Conservation (phyloP, 129 eudicot genomes). For the Flaveria linearis region DNA sequence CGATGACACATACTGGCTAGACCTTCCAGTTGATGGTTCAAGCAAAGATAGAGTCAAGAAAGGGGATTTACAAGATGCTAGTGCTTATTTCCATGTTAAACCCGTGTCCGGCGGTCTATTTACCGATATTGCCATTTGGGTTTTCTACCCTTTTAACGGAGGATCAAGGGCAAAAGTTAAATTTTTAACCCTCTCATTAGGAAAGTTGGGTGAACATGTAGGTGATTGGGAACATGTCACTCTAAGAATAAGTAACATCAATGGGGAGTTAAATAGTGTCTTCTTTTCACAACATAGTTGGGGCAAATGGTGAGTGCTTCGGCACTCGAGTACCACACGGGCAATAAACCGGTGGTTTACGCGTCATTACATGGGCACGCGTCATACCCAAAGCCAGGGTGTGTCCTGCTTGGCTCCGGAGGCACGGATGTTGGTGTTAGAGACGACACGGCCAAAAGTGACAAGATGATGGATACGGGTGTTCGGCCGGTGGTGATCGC, state of each 20-base stretch:
- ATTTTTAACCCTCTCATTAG: not conserved
- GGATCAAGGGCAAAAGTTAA: constrained; percentile 17
- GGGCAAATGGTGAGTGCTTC: constrained; percentile 19
- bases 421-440: constrained; percentile 2
- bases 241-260: constrained; percentile 6
- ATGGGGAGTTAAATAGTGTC: constrained; percentile 16
- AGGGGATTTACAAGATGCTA: constrained; percentile 11
- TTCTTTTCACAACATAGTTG: constrained; percentile 18
- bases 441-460: constrained; percentile 17
- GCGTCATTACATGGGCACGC: constrained; percentile 21
- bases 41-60: constrained; percentile 20
- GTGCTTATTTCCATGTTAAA: constrained; percentile 20
- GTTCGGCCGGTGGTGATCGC: constrained; percentile 8
- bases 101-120: constrained; percentile 1
- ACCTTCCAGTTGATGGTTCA: constrained; percentile 15
- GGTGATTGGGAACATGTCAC: constrained; percentile 22
- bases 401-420: constrained; percentile 11
- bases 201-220: constrained; percentile 17
- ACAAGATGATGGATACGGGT: constrained; percentile 10
- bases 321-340: constrained; percentile 16
- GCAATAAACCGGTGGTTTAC: constrained; percentile 1
- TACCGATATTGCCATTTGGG: constrained; percentile 18
- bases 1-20: constrained; percentile 7
- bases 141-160: constrained; percentile 12
- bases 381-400: constrained; percentile 9